These are phyloP conservation scores for Nicotiana paniculata DNA, from an alignment of 257 asterid genomes.

Conservation along the genomic window DNA sequence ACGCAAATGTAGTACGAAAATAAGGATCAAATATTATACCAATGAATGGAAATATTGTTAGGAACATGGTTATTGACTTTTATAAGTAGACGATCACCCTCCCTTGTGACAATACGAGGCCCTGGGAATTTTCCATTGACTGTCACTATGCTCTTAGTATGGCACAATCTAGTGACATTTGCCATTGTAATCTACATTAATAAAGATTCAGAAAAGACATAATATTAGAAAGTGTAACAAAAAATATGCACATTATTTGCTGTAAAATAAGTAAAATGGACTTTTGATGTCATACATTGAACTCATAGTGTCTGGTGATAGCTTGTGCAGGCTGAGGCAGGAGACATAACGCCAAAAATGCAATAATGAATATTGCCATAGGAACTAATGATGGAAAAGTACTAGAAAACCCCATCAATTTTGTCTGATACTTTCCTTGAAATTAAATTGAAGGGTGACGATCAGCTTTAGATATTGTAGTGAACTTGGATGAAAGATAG, in stretches of 20 bases:
- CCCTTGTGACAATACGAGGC: conserved; percentile 48
- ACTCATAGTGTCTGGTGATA: conserved; percentile 35
- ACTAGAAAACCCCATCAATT: background rate
- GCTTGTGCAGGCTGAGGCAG: conserved; percentile 28
- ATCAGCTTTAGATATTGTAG: background rate
- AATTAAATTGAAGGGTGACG: background rate
- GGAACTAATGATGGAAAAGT: background rate
- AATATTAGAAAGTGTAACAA: background rate
- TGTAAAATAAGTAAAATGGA: no score
- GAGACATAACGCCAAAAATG: background rate
- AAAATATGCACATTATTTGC: background rate
- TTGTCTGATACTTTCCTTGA: background rate
- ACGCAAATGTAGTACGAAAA: background rate
- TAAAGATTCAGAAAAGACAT: background rate
- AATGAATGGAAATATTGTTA: conserved; percentile 53
- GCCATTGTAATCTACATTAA: conserved; percentile 34
- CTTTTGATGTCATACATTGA: conserved; percentile 24
- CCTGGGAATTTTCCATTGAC: conserved; percentile 68
- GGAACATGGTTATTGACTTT: conserved; percentile 46
- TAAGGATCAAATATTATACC: conserved; percentile 22
- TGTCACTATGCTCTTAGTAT: conserved; percentile 51
- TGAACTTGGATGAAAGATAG: background rate
- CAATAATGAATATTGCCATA: background rate
- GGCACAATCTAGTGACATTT: conserved; percentile 58
- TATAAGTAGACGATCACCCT: conserved; percentile 56